Conservation (phyloP, 306 rosid genomes). For the Rosa chinensis region DNA sequence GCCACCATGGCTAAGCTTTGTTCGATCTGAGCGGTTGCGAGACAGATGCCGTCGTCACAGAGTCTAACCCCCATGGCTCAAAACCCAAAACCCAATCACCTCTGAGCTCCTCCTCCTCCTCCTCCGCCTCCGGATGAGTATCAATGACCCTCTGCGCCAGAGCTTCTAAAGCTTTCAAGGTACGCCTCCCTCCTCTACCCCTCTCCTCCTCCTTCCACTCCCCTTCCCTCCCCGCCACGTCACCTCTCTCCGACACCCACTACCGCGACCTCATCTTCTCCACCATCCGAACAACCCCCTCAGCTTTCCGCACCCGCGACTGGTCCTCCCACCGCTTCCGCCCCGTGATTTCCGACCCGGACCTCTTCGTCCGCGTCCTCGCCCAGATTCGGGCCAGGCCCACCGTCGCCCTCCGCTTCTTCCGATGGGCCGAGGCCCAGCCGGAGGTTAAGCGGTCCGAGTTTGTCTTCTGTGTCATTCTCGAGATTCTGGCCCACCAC, state of each 20-base stretch:
- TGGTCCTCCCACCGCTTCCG: conserved; percentile 39
- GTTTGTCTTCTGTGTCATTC: conserved; percentile 44
- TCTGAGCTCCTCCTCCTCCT: not conserved
- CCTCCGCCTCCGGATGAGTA: conserved; percentile 25
- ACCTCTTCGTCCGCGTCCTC: conserved; percentile 51
- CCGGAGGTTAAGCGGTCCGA: conserved; percentile 46
- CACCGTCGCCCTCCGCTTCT: conserved; percentile 56
- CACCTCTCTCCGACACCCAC: conserved; percentile 22
- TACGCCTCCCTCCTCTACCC: not conserved
- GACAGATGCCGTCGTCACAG: not conserved
- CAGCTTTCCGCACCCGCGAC: conserved; percentile 30
- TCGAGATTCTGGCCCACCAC: conserved; percentile 59
- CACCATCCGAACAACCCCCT: conserved; percentile 41
- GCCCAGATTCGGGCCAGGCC: conserved; percentile 44
- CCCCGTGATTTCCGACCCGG: conserved; percentile 54
- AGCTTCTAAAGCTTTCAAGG: conserved; percentile 50
- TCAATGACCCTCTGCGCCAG: conserved; percentile 74
- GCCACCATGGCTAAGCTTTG: not conserved
- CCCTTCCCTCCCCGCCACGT: not conserved
- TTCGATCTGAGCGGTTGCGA: not conserved
- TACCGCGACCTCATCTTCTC: conserved; percentile 45
- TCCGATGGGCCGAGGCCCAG: conserved; percentile 63
- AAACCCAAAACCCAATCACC: not conserved
- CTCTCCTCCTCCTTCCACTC: conserved; percentile 1
- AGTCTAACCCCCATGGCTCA: not conserved